phyloP scores from a whole-genome alignment of 352 stramenopile species.

The Phytophthora boehmeriae region DNA sequence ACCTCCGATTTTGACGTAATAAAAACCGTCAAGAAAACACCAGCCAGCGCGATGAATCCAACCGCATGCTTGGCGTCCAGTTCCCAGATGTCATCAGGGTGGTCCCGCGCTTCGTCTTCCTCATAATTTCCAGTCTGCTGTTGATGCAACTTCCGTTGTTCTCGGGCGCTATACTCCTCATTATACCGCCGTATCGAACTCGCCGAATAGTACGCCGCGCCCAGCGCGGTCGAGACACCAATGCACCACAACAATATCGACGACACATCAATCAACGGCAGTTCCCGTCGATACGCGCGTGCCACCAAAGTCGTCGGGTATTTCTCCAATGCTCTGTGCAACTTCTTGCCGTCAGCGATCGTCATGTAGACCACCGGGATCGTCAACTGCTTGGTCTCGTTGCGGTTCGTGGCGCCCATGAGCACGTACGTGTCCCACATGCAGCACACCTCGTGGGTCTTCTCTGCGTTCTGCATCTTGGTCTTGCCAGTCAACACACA shows the following conservation, averaged over 20 bases:
- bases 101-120: constrained; percentile 12
- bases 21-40: constrained; percentile 72
- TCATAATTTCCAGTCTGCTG: constrained; percentile 15
- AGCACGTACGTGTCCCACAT: constrained; percentile 82
- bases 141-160: constrained; percentile 30
- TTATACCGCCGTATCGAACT: constrained; percentile 14
- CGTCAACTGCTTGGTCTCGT: constrained; percentile 38
- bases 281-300: constrained; percentile 50
- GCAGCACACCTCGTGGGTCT: constrained; percentile 69
- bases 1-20: constrained; percentile 67
- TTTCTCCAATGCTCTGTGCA: constrained; percentile 42
- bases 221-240: constrained; percentile 59
- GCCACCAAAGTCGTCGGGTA: constrained; percentile 48
- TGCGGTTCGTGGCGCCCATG: constrained; percentile 67
- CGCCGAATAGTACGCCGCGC: constrained; percentile 71
- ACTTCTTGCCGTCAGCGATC: constrained; percentile 54
- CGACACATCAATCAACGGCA: constrained; percentile 59
- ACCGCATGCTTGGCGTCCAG: constrained; percentile 67
- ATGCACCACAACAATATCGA: constrained; percentile 70
- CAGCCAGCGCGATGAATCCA: constrained; percentile 65
- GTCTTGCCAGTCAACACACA: constrained; percentile 67
- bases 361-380: constrained; percentile 79
- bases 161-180: constrained; percentile 7
- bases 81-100: constrained; percentile 52
- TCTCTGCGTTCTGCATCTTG: constrained; percentile 11